Evolutionary conservation across 2,329 filamentous ascomycete genomes (phyloP), one percentile per base, ranked within the genome.

Genomic region (Cladosporium colombiae): DNA sequence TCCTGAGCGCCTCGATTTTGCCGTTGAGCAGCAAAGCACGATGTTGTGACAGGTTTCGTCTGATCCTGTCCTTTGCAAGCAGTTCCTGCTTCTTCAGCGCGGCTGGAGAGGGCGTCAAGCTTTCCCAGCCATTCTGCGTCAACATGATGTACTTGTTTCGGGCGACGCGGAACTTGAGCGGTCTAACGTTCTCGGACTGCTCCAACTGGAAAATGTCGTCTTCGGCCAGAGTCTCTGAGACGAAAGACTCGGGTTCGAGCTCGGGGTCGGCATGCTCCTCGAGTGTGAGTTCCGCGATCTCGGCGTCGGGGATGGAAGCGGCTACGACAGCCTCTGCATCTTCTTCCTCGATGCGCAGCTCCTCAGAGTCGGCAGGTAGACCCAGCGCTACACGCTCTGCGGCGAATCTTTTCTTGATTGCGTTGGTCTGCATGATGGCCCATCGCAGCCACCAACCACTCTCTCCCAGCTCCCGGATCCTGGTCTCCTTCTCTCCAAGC

Each of bases 371-470:
- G 29, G 67, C 70, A 14, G 85, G 83, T 66, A 97, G 74, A 0
- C 92, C 91, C 59, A 95, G 77, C 23, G 81, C 81, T 66, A 82
- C 80, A 67, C 92, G 83, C 81, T 97, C 84, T 59, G 80, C 76
- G 50, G 85, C 84, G 74, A 93, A 91, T 70, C 86, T 82, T 70
- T 85, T 84, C 76, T 88, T 87, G 60, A 96, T 85, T 23, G 81
- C 80, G 1, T 83, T 81, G 5, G 88, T 93, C 81, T 94, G 91
- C 89, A 97, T 92, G 68, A 99, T 83, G 68, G 91, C 86, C 91
- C 93, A 97, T 70, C 95, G 84, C 74, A 99, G 81, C 72, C 89
- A 87, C 95, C 95, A 99, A 7, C 95, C 95, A 70, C 90, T 90
- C 62, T 94, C 88, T 5, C 95, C 95, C 65, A 99, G 83, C 78